A percentile compares a stretch with the other conserved stretches of the same genome.
phyloP scores from a whole-genome alignment of 352 stramenopile genomes.

The Thalassiosira hispida region DNA sequence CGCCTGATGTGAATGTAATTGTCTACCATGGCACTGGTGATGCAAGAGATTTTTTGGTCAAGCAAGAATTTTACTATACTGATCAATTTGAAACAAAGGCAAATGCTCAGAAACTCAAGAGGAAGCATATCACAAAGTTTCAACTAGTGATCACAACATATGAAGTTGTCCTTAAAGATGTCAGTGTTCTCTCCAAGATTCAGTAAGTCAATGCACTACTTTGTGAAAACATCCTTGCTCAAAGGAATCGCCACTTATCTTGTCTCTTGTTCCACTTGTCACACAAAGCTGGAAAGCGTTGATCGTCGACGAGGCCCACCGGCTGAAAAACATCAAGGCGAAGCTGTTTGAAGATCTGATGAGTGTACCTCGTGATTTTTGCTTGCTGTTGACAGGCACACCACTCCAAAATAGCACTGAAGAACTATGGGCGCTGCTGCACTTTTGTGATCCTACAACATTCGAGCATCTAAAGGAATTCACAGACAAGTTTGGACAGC shows the following conservation, averaged over 20 bases:
- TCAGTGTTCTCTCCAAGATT: conserved; percentile 91
- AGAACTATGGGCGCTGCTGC: conserved; percentile 96
- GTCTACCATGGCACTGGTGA: conserved; percentile 86
- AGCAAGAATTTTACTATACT: conserved; percentile 98
- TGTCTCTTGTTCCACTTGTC: conserved; percentile 68
- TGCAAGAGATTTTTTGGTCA: conserved; percentile 94
- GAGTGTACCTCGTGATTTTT: conserved; percentile 87
- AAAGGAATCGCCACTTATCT: conserved; percentile 84
- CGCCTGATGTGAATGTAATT: conserved; percentile 83
- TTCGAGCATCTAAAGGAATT: conserved; percentile 94
- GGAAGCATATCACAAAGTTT: conserved; percentile 90
- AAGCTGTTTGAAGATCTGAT: conserved; percentile 92
- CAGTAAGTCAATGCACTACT: conserved; percentile 87
- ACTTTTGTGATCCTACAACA: conserved; percentile 93
- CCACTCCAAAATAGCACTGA: conserved; percentile 97
- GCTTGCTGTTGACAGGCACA: conserved; percentile 96
- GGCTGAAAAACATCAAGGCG: conserved; percentile 96
- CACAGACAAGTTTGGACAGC: conserved; percentile 88
- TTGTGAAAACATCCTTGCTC: conserved; percentile 61
- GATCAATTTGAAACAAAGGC: conserved; percentile 81
- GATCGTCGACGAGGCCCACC: conserved; percentile 97
- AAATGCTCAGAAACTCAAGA: conserved; percentile 71
- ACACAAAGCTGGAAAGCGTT: conserved; percentile 91
- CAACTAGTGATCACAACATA: conserved; percentile 99
- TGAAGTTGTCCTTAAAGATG: conserved; percentile 95